Percentiles rank a stretch among this genome's conserved stretches.
Conservation (phyloP, 192 early-diverging fungal genomes). For the Dissophora ornata region DNA sequence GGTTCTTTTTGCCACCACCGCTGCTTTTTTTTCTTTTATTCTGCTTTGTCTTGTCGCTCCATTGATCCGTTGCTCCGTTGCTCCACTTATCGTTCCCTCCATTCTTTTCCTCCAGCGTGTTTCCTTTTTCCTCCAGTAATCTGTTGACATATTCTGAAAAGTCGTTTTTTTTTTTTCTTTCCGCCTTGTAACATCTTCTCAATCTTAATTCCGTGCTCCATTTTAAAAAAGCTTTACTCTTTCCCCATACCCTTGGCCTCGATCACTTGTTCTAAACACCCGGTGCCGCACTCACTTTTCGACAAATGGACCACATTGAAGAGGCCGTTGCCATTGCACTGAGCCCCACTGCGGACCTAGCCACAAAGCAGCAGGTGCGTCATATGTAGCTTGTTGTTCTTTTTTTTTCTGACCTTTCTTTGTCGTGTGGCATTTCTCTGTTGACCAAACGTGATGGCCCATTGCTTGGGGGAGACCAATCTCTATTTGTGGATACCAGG, state of each 20-base stretch:
- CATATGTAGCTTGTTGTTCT: background rate
- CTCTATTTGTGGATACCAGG: too few species aligned
- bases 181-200: background rate
- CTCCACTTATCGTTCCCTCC: background rate
- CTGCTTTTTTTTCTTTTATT: background rate
- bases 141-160: background rate
- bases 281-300: too few species aligned
- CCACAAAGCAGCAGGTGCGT: constrained; percentile 79
- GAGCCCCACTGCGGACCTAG: constrained; percentile 74
- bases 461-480: too few species aligned
- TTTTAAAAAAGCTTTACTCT: too few species aligned
- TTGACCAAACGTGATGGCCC: too few species aligned
- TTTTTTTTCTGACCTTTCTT: too few species aligned
- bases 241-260: too few species aligned
- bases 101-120: background rate
- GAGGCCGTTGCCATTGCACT: constrained; percentile 83
- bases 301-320: constrained; percentile 76
- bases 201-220: background rate
- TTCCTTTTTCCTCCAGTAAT: background rate
- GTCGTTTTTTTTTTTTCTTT: background rate
- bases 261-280: too few species aligned
- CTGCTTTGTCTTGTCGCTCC: background rate
- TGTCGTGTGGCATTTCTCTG: too few species aligned
- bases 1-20: background rate
- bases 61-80: constrained; percentile 3